Base-by-base conservation (phyloP, 768 basidiomycete genomes). In the Collybiopsis confluens region DNA sequence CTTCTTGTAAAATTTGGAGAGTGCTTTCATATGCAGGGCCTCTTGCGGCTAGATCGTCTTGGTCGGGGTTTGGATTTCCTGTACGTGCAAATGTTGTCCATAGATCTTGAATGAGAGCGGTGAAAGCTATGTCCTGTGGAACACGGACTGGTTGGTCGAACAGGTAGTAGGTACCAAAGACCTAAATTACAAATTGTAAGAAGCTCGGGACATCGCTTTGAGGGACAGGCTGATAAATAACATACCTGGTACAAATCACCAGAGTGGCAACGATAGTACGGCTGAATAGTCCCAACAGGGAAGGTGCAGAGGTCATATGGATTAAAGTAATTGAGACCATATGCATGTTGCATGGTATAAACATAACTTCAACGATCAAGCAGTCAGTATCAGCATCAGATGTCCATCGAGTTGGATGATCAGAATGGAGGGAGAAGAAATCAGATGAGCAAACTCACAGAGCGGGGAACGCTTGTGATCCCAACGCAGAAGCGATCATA, bases 241-340 rank as follows among this genome's bases (percentile, higher is more conserved):
- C 50, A 5, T 35, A 60, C 57, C 50, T 61, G 57, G 42, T 61
- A 61, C 1, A 58, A 48, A 26, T 61, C 60, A 18, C 60, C 56
- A 18, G 60, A 61, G 37, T 61, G 60, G 38, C 60, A 61, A 5
- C 60, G 57, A 30, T 61, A 61, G 46, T 61, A 61, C 10, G 57
- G 60, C 43, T 58, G 57, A 16, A 45, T 16, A 28, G 55, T n/a
- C 21, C 58, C 56, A 1, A 58, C 54, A 26, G 57, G 60, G 53
- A 61, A 61, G 4, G 60, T 52, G 54, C 60, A 58, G 10, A 58
- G 50, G 21, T 26, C 43, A 45, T 52, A 61, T 15, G 58, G 55
- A 35, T 61, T 51, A 21, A 23, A 61, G 23, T 52, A 61, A 16
- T 49, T 54, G 9, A 61, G 50, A 1, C 48, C 57, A 42, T 61